phyloP scores from a whole-genome alignment of 164 flowering plant genomes.

The grape (Vitis vinifera) region ASM3070453v1 NC_081806.1:11460501-11461000 shows the following conservation, averaged over 20 bases:
- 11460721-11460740: constrained; percentile 66
- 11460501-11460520: constrained; percentile 54
- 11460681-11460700: constrained; percentile 67
- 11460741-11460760: constrained; percentile 70
- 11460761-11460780: constrained; percentile 76
- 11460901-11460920: constrained; percentile 42
- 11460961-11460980: constrained; percentile 60
- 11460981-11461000: constrained; percentile 64
- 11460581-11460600: constrained; percentile 46
- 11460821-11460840: constrained; percentile 55
- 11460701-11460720: constrained; percentile 53
- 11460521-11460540: constrained; percentile 67
- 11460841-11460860: constrained; percentile 66
- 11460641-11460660: constrained; percentile 61
- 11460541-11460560: constrained; percentile 71
- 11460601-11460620: constrained; percentile 44
- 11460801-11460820: constrained; percentile 53
- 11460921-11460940: constrained; percentile 70
- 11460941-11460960: constrained; percentile 79
- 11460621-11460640: constrained; percentile 90
- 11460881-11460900: constrained; percentile 50
- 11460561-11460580: constrained; percentile 52
- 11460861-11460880: constrained; percentile 88
- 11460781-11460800: constrained; percentile 44
- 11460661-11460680: constrained; percentile 52